Percentiles rank a stretch among this genome's conserved stretches.
Conservation (phyloP, 106 monocot genomes). For the Hemerocallis citrina region DNA sequence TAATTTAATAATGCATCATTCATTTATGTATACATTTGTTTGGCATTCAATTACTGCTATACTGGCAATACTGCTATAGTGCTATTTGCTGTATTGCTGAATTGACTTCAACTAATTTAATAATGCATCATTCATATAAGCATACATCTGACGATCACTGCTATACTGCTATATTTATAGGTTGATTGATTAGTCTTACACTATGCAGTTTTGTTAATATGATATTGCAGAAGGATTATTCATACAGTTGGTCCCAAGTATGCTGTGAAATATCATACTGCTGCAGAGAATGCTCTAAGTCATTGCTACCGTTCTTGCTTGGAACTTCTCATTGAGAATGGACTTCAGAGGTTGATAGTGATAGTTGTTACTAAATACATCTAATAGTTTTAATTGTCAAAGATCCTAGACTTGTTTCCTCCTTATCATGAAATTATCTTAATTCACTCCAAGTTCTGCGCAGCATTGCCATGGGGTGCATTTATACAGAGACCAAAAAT, state of each 20-base stretch:
- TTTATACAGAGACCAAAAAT: constrained; percentile 89
- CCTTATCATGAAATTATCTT: no score
- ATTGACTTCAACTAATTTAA: no score
- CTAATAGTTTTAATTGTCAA: no score
- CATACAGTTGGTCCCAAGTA: constrained; percentile 99
- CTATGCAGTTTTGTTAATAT: background rate
- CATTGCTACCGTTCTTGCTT: constrained; percentile 95
- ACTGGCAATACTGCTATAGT: no score
- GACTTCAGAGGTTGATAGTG: constrained; percentile 70
- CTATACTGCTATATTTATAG: background rate
- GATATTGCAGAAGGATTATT: constrained; percentile 68
- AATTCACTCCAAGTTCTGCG: no score
- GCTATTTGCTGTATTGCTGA: no score
- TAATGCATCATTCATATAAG: no score
- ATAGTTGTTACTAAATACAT: no score
- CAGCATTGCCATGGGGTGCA: constrained; percentile 98
- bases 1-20: no score
- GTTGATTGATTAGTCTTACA: background rate
- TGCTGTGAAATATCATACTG: constrained; percentile 98
- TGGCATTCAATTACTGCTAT: no score
- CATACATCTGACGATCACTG: background rate
- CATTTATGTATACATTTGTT: no score
- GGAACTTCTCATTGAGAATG: constrained; percentile 94
- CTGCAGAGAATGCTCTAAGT: constrained; percentile 97
- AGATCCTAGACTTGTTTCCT: no score